Evolutionary conservation across 192 early-diverging fungal species (phyloP).

Genomic region (Coemansia sp.): DNA sequence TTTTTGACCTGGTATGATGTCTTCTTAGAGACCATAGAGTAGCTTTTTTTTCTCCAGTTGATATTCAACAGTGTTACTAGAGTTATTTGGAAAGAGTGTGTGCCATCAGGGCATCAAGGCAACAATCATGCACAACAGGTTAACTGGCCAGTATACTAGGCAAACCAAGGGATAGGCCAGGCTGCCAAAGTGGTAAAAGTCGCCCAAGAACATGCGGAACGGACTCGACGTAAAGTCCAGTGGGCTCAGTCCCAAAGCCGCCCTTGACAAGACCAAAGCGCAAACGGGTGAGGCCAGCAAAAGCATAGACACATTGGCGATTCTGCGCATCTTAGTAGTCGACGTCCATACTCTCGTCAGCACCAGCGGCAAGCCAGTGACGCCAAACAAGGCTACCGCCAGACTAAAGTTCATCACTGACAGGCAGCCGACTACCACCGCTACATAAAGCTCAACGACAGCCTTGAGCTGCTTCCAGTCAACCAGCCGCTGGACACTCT

Average conservation of each 20-base stretch:
- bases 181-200: slow-evolving; percentile 67
- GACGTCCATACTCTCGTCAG: slow-evolving; percentile 55
- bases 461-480: slow-evolving; percentile 58
- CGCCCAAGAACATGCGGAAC: slow-evolving; percentile 60
- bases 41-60: no score
- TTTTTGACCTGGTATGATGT: no score
- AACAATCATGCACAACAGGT: slow-evolving; percentile 52
- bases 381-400: slow-evolving; percentile 62
- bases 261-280: slow-evolving; percentile 62
- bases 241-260: slow-evolving; percentile 46
- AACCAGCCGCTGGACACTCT: slow-evolving; percentile 32
- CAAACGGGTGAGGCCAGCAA: slow-evolving; percentile 57
- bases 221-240: slow-evolving; percentile 47
- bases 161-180: slow-evolving; percentile 68
- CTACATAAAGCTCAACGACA: slow-evolving; percentile 52
- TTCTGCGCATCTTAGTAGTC: slow-evolving; percentile 14
- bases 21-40: no score
- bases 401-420: slow-evolving; percentile 78
- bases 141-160: slow-evolving; percentile 74
- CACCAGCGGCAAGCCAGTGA: slow-evolving; percentile 66
- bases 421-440: slow-evolving; percentile 65
- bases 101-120: slow-evolving; percentile 35
- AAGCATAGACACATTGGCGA: slow-evolving; percentile 27
- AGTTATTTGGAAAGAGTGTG: neutral
- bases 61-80: no score